Evolutionary conservation across 2,329 filamentous ascomycete genomes (phyloP), one percentile per base, ranked within the genome.

Genomic region (Trichoderma semiorbis): DNA sequence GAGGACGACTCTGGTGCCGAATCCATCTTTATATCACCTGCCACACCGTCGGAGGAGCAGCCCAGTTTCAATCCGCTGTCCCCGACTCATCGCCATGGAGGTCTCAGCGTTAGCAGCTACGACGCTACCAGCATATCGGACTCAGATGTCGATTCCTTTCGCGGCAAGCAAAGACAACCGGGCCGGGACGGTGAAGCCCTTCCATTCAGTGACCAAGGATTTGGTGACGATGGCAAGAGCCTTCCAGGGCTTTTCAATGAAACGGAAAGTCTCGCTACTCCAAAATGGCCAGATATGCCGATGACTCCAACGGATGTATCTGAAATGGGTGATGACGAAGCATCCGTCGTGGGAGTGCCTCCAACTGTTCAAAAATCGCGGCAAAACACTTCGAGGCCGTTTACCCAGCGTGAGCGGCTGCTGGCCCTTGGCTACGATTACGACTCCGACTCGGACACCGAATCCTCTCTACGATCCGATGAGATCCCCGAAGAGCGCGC

Each of bases 141-240:
- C 43, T 75, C 75, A 0, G 82, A 84, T 65, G 79, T 78, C 18
- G 81, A 83, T 18, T 81, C 79, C 0, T 77, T 83, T 10, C 76
- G 74, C 12, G 75, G 36, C 57, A 75, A 32, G 74, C 18, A 55
- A 10, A 50, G 36, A 24, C 57, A 21, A 6, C 30, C 24, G 3
- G 76, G 75, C 11, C 78, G 78, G 14, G 78, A 78, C 24, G 82
- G 83, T 55, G 80, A 83, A 61, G 78, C 79, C 5, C 76, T 84
- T 0, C 73, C 84, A 0, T 83, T 84, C 72, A 77, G 76, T 12
- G 78, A 81, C 11, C 68, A 58, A 0, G 80, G 82, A 0, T 84
- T 81, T 47, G 82, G 82, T 0, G 70, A 76, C 14, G 73, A 74
- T 1, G 79, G 81, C 4, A 74, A 76, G 50, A 77, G 81, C 66